Percentiles rank a stretch among this genome's conserved stretches.
Evolutionary conservation across 768 basidiomycete species (phyloP).

Genomic region (Termitomyces sp.): DNA sequence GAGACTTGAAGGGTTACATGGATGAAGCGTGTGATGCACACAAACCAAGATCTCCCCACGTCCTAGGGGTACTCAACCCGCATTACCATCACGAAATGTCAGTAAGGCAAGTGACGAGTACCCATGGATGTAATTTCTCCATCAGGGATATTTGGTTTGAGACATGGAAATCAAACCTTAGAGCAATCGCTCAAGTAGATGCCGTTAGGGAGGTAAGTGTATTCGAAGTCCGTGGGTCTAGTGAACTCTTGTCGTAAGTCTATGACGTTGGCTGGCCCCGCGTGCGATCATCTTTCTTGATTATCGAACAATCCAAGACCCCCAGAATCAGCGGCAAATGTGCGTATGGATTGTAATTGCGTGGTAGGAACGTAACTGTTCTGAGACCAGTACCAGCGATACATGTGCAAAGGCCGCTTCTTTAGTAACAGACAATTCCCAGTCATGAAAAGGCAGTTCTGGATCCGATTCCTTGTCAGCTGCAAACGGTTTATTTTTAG

Average conservation of each 20-base stretch:
- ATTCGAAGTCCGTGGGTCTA: neutral
- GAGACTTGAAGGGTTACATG: neutral
- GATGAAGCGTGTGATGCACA: neutral
- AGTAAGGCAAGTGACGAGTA: too few relatives aligned
- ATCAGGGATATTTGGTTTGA: neutral
- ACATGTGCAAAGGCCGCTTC: neutral
- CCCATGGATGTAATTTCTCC: neutral
- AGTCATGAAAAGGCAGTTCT: neutral
- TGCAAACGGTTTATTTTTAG: neutral
- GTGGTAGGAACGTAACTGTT: neutral
- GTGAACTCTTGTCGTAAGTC: too few relatives aligned
- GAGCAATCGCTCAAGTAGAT: neutral
- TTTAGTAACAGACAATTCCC: neutral
- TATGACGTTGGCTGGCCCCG: neutral
- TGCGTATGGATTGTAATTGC: neutral
- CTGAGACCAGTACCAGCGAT: neutral
- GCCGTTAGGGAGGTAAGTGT: neutral
- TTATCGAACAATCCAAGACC: neutral
- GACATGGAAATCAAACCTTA: neutral
- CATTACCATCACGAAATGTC: neutral
- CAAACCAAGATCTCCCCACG: neutral
- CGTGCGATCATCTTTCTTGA: neutral
- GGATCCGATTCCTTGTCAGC: neutral
- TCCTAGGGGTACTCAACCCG: too few relatives aligned
- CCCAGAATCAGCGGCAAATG: too few relatives aligned